Evolutionary conservation across 257 asterid species (phyloP), one percentile per base, ranked within the genome.

Genomic region (Primulina eburnea): DNA sequence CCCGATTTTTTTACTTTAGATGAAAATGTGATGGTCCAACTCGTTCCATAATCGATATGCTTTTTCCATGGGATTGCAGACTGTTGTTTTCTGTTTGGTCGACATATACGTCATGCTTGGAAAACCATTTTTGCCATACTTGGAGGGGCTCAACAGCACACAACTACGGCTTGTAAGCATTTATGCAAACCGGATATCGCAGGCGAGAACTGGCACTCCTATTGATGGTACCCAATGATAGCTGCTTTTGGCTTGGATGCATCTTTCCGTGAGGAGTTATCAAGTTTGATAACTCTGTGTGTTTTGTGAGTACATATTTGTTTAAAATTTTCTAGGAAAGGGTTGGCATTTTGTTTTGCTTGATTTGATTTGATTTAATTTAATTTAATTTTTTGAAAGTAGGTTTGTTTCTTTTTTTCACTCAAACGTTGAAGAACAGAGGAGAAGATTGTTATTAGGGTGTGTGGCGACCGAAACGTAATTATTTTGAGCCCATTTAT

Each of bases 41-140:
- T 30, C 33, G 5, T 43, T 43, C 53, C 53, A 4, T 43, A 43
- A 43, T 43, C 12, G 53, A 71, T 38, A 0, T 63, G 60, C 38
- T 33, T 80, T 66, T 38, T 76, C 70, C 5, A 16, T 66, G 59
- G 67, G 47, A 60, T 71, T 69, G 92, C 96, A 94, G 99, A 94
- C 96, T 40, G 99, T 94, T 64, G 99, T 94, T 52, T 94, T 94
- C 83, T 94, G 99, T 72, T 92, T 94, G 40, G 99, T 94, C 24
- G 99, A 94, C 83, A 89, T 94, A 58, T 94, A 94, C 57, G 91
- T 94, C 73, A 89, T 91, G 99, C 88, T 94, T 10, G 99, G 99
- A 65, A 94, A 88, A 84, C 86, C 90, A 69, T 94, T 94, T 75
- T 80, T 91, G 82, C 99, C 99, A 40, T 88, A 91, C 77, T 69